phyloP scores from a whole-genome alignment of 345 rosid genomes.

The Nephelium lappaceum region DNA sequence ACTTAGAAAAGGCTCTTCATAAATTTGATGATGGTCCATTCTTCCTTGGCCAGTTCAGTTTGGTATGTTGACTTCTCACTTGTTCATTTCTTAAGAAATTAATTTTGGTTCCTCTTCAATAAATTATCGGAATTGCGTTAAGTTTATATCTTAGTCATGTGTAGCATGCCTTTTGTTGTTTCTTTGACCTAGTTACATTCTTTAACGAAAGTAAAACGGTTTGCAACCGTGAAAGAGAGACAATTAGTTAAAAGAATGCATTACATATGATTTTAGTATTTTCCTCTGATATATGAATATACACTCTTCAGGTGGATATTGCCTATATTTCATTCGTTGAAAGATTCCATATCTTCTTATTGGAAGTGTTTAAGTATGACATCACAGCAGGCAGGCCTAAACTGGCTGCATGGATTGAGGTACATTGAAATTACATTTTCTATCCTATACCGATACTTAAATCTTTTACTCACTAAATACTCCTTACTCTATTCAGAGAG shows the following conservation, averaged over 20 bases:
- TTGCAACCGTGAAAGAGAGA: neutral
- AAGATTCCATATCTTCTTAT: slow-evolving; percentile 56
- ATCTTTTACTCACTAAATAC: too few species aligned
- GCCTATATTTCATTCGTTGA: slow-evolving; percentile 74
- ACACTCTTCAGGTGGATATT: slow-evolving; percentile 60
- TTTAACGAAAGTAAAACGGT: neutral
- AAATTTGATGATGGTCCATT: slow-evolving; percentile 85
- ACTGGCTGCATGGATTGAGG: slow-evolving; percentile 80
- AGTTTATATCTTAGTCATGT: neutral
- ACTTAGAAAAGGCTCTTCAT: slow-evolving; percentile 63
- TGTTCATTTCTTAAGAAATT: neutral
- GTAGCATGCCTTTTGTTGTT: neutral
- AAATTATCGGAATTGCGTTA: neutral
- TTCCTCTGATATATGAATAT: neutral
- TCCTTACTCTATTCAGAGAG: neutral
- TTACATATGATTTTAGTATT: neutral
- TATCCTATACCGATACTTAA: neutral
- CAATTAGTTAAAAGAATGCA: neutral
- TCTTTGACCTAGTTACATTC: neutral
- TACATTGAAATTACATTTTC: slow-evolving; percentile 15
- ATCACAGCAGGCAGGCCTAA: slow-evolving; percentile 73
- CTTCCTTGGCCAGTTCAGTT: slow-evolving; percentile 80
- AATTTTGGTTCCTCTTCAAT: neutral
- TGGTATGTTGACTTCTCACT: slow-evolving; percentile 43
- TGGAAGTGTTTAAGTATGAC: slow-evolving; percentile 53